Evolutionary conservation across 2,329 filamentous ascomycete genomes (phyloP).

Genomic region (Fusarium sp.): DNA sequence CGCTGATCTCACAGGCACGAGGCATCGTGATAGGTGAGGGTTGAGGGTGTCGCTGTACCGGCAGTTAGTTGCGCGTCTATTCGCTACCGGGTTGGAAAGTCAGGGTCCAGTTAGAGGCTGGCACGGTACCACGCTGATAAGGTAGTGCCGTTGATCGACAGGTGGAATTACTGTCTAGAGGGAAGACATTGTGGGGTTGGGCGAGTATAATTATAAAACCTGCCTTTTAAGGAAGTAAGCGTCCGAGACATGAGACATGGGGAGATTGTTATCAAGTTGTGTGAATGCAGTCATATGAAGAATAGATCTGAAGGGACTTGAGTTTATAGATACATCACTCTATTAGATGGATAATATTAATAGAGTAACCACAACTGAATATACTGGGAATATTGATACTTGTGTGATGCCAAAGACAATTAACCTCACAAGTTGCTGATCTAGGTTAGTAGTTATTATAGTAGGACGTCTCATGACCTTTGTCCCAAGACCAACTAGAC

Average conservation of each 20-base stretch:
- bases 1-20: slow-evolving; percentile 35
- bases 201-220: slow-evolving; percentile 14
- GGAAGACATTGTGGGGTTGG: slow-evolving; percentile 20
- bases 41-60: neutral
- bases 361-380: neutral
- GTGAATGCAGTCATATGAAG: neutral
- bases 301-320: neutral
- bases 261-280: neutral
- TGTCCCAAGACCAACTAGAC: neutral
- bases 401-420: neutral
- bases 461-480: slow-evolving; percentile 29
- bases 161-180: slow-evolving; percentile 3
- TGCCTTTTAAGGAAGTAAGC: slow-evolving; percentile 35
- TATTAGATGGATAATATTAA: too few relatives aligned
- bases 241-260: slow-evolving; percentile 20
- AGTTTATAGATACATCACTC: neutral
- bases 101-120: slow-evolving; percentile 35
- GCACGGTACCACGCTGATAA: slow-evolving; percentile 31
- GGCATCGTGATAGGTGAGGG: slow-evolving; percentile 35
- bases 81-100: slow-evolving; percentile 7
- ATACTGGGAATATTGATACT: neutral
- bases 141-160: slow-evolving; percentile 30
- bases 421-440: neutral
- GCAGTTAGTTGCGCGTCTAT: slow-evolving; percentile 10
- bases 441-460: neutral